phyloP scores from a whole-genome alignment of 2,329 filamentous ascomycete species.

The Dendrostoma leiphaemia region DNA sequence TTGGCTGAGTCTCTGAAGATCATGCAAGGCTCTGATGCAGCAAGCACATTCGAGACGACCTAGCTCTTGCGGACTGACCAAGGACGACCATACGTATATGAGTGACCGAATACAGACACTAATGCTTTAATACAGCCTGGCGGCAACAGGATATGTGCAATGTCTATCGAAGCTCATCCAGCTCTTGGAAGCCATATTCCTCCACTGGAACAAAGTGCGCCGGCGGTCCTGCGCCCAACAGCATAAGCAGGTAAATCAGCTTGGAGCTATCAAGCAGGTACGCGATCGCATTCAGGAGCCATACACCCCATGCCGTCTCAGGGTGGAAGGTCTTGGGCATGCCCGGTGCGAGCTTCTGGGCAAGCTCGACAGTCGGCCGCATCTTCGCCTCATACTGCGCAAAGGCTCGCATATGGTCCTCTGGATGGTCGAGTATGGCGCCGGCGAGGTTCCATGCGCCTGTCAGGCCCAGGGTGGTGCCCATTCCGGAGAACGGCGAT shows the following conservation, averaged over 20 bases:
- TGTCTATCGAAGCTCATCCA: neutral
- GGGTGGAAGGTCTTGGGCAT: constrained; percentile 27
- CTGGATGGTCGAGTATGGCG: constrained; percentile 31
- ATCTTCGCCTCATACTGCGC: constrained; percentile 39
- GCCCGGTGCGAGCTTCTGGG: constrained; percentile 33
- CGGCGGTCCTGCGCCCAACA: constrained; percentile 9
- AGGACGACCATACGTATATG: too few species aligned
- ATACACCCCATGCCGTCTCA: constrained; percentile 27
- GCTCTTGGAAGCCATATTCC: constrained; percentile 1
- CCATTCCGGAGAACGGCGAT: constrained; percentile 46
- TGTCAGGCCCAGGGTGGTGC: constrained; percentile 42
- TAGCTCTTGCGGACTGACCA: too few species aligned
- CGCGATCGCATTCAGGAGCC: constrained; percentile 21
- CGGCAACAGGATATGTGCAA: too few species aligned
- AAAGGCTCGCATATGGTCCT: constrained; percentile 29
- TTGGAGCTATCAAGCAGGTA: neutral
- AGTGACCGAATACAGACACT: neutral
- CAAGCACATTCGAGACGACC: too few species aligned
- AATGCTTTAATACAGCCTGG: neutral
- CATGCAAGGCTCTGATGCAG: too few species aligned
- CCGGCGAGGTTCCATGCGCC: constrained; percentile 52
- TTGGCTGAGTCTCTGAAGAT: too few species aligned
- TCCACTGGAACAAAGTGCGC: constrained; percentile 5
- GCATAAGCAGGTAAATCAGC: neutral
- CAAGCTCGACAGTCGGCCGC: constrained; percentile 34